phyloP scores from a whole-genome alignment of 805 yeast species.

The Yamadazyma philogaea region DNA sequence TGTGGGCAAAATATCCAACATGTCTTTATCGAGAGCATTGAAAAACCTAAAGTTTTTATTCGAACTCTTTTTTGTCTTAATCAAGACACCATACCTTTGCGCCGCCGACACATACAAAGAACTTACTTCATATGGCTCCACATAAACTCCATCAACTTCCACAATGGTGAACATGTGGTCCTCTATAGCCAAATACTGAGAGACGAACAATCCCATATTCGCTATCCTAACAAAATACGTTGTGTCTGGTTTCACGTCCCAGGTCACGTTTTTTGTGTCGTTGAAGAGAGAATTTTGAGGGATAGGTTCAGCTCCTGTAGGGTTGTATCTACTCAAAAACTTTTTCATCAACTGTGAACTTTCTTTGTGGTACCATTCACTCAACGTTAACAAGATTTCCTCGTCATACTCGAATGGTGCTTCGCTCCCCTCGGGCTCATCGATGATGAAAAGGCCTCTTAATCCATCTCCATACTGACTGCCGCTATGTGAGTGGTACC shows the following conservation, averaged over 20 bases:
- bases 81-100: slow-evolving; percentile 81
- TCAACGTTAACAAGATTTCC: slow-evolving; percentile 62
- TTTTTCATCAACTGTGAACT: slow-evolving; percentile 48
- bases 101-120: slow-evolving; percentile 82
- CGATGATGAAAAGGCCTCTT: slow-evolving; percentile 65
- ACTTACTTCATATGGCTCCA: slow-evolving; percentile 68
- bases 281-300: slow-evolving; percentile 80
- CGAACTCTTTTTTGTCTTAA: slow-evolving; percentile 66
- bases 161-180: slow-evolving; percentile 83
- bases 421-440: slow-evolving; percentile 25
- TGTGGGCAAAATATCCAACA: slow-evolving; percentile 74
- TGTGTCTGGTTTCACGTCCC: slow-evolving; percentile 77
- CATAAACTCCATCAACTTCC: slow-evolving; percentile 89
- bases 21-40: slow-evolving; percentile 73
- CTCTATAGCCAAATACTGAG: slow-evolving; percentile 85
- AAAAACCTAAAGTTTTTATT: slow-evolving; percentile 74
- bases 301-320: slow-evolving; percentile 98
- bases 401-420: slow-evolving; percentile 62
- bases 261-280: slow-evolving; percentile 73
- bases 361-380: slow-evolving; percentile 85
- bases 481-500: slow-evolving; percentile 83
- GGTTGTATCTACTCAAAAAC: slow-evolving; percentile 75
- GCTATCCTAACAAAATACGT: slow-evolving; percentile 79
- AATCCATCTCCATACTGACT: slow-evolving; percentile 78
- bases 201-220: slow-evolving; percentile 88